Conservation (phyloP, 2,329 filamentous ascomycete genomes). For the Epichloe baconii region DNA sequence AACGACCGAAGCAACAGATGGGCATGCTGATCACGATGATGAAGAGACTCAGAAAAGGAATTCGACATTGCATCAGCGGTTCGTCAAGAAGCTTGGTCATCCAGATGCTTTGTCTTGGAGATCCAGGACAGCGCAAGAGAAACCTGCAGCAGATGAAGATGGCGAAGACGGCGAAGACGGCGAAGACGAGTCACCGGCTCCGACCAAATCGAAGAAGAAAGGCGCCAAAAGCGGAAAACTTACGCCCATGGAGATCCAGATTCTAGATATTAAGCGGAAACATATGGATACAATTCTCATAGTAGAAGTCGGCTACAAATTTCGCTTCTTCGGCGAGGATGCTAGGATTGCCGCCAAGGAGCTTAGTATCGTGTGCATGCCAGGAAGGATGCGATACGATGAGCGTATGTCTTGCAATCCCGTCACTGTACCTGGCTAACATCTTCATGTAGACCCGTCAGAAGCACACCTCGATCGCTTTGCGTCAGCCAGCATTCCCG, state of each 20-base stretch:
- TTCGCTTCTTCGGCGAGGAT: constrained; percentile 93
- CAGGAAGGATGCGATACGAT: constrained; percentile 87
- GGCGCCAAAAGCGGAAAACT: constrained; percentile 60
- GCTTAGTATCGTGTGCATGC: constrained; percentile 90
- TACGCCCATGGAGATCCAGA: constrained; percentile 87
- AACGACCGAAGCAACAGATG: constrained; percentile 23
- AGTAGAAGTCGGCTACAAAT: constrained; percentile 96
- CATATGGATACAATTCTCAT: constrained; percentile 83
- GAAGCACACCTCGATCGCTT: constrained; percentile 88
- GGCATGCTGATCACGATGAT: constrained; percentile 36
- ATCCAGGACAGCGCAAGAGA: constrained; percentile 42
- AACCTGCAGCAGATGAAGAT: constrained; percentile 40
- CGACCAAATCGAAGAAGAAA: constrained; percentile 50
- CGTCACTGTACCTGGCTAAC: constrained; percentile 4
- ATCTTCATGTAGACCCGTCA: constrained; percentile 47
- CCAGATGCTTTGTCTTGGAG: constrained; percentile 67
- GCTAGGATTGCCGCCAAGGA: constrained; percentile 80
- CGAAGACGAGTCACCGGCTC: constrained; percentile 33
- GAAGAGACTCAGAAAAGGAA: constrained; percentile 44
- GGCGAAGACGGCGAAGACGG: constrained; percentile 42
- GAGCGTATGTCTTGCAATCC: constrained; percentile 45
- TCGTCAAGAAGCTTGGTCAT: constrained; percentile 80
- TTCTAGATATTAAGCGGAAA: constrained; percentile 85
- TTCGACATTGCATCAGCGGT: constrained; percentile 65
- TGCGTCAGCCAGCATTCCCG: constrained; percentile 89